Conservation (phyloP, 345 rosid genomes). For the Angophora floribunda region DNA sequence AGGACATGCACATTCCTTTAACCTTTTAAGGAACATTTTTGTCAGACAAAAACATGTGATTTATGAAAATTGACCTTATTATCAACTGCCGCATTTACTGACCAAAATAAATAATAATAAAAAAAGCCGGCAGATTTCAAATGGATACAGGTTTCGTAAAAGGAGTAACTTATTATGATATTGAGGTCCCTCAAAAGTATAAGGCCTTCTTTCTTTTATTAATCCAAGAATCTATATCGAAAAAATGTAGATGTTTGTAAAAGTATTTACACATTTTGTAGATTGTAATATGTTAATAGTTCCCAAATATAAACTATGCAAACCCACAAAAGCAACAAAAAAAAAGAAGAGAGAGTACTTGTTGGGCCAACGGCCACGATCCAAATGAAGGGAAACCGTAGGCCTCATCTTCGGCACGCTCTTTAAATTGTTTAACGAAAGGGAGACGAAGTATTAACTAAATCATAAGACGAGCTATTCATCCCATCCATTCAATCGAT, state of each 20-base stretch:
- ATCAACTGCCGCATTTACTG: too few relatives aligned
- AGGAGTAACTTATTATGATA: neutral
- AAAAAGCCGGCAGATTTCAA: neutral
- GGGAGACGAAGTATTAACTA: neutral
- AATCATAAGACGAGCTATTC: neutral
- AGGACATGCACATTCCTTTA: neutral
- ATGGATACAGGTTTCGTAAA: neutral
- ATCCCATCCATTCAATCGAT: neutral
- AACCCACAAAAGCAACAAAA: neutral
- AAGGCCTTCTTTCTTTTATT: neutral
- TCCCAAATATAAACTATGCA: neutral
- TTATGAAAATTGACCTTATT: neutral
- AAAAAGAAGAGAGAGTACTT: neutral
- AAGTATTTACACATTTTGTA: neutral
- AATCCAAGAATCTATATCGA: neutral
- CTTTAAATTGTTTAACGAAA: neutral
- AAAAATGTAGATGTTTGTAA: neutral
- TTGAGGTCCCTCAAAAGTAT: neutral
- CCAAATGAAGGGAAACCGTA: neutral
- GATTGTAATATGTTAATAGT: neutral
- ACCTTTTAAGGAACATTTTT: neutral
- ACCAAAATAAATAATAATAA: too few relatives aligned
- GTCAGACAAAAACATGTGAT: neutral
- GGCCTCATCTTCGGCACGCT: neutral
- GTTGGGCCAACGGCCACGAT: neutral